phyloP scores from a whole-genome alignment of 805 yeast species.

The Geotrichum ghanense region DNA sequence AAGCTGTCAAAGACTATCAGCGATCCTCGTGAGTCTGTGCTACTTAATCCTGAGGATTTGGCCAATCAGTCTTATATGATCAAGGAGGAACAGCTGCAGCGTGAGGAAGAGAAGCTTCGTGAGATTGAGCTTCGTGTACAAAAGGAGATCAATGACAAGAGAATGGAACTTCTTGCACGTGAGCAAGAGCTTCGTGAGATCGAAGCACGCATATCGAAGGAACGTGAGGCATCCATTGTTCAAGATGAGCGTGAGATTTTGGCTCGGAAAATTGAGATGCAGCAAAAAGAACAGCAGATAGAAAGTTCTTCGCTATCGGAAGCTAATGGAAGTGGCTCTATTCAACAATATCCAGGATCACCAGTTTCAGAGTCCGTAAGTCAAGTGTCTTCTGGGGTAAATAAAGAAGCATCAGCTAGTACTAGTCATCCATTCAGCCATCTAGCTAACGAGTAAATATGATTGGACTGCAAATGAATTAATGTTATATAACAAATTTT shows the following conservation, averaged over 20 bases:
- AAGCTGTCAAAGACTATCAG: slow-evolving; percentile 35
- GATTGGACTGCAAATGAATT: too few relatives aligned
- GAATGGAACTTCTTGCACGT: slow-evolving; percentile 26
- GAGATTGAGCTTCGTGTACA: slow-evolving; percentile 29
- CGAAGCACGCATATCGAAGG: slow-evolving; percentile 24
- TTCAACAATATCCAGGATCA: slow-evolving; percentile 1
- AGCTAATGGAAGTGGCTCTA: background rate
- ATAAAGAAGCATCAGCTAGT: background rate
- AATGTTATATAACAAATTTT: too few relatives aligned
- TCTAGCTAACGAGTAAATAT: background rate
- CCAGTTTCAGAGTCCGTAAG: background rate
- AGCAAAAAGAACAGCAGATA: background rate
- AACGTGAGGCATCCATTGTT: slow-evolving; percentile 5
- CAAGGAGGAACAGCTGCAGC: slow-evolving; percentile 31
- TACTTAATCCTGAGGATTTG: slow-evolving; percentile 28
- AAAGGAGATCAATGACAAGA: slow-evolving; percentile 28
- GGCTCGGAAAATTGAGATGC: background rate
- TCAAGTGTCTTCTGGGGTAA: background rate
- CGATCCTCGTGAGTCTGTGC: slow-evolving; percentile 13
- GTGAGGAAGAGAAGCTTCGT: slow-evolving; percentile 29
- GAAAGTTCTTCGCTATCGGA: background rate
- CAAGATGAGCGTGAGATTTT: slow-evolving; percentile 1
- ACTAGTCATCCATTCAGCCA: slow-evolving; percentile 1
- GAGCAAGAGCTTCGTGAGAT: slow-evolving; percentile 30
- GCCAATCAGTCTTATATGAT: slow-evolving; percentile 28